phyloP scores from a whole-genome alignment of 2,329 filamentous ascomycete species.

The Mycosphaerella sp. region DNA sequence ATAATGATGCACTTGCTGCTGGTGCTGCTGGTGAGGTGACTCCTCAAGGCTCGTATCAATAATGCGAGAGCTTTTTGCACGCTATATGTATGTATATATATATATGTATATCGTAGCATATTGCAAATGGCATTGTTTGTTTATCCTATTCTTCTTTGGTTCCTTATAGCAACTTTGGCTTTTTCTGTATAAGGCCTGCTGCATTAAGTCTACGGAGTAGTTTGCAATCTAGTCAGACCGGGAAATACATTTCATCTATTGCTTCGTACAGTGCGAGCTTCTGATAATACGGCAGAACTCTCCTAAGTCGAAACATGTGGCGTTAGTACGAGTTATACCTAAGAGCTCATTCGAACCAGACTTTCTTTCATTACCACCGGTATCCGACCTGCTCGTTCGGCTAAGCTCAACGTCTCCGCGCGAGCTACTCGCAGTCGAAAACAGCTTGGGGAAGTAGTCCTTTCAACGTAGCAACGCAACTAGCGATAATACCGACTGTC shows the following conservation, averaged over 20 bases:
- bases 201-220: too few relatives aligned
- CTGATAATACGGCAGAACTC: too few relatives aligned
- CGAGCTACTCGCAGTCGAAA: background rate
- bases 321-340: background rate
- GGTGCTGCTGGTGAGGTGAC: conserved; percentile 1
- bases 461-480: conserved; percentile 25
- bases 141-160: background rate
- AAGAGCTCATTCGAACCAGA: background rate
- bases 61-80: too few relatives aligned
- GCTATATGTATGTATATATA: conserved; percentile 4
- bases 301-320: too few relatives aligned
- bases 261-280: too few relatives aligned
- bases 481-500: conserved; percentile 27
- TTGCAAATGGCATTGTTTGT: too few relatives aligned
- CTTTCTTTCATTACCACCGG: background rate
- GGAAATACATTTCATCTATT: too few relatives aligned
- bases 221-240: too few relatives aligned
- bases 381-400: background rate
- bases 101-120: background rate
- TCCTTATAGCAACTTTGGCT: too few relatives aligned
- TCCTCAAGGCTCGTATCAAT: background rate
- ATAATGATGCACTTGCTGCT: conserved; percentile 25
- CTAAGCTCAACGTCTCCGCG: conserved; percentile 4
- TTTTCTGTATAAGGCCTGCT: too few relatives aligned
- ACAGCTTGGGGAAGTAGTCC: conserved; percentile 19